Percentiles rank a stretch among this genome's conserved stretches.
phyloP scores from a whole-genome alignment of 2,329 filamentous ascomycete genomes.

The Geosmithia morbida region DNA sequence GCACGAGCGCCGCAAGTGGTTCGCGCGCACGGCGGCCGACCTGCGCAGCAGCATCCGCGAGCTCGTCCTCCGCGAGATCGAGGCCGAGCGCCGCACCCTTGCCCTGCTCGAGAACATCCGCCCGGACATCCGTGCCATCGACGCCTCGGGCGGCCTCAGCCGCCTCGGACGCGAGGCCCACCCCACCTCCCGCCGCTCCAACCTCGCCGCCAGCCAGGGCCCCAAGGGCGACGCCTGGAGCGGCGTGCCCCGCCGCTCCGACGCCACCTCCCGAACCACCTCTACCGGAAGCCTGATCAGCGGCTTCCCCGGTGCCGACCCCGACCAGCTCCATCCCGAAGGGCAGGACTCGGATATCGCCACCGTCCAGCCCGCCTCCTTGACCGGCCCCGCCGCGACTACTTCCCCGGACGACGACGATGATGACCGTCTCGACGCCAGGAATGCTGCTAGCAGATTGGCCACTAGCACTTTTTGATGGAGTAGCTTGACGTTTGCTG shows the following conservation, averaged over 20 bases:
- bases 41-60: slow-evolving; percentile 74
- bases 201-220: slow-evolving; percentile 76
- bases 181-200: slow-evolving; percentile 45
- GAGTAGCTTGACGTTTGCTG: neutral
- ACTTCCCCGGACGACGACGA: slow-evolving; percentile 67
- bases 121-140: slow-evolving; percentile 85
- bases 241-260: slow-evolving; percentile 71
- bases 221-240: slow-evolving; percentile 98
- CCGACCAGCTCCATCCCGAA: slow-evolving; percentile 14
- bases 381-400: slow-evolving; percentile 20
- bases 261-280: slow-evolving; percentile 64
- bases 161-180: slow-evolving; percentile 81
- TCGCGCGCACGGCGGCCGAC: slow-evolving; percentile 72
- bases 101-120: slow-evolving; percentile 88
- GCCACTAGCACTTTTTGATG: slow-evolving; percentile 80
- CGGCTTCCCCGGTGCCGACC: slow-evolving; percentile 47
- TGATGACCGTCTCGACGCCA: slow-evolving; percentile 85
- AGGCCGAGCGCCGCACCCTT: slow-evolving; percentile 82
- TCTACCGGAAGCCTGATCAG: slow-evolving; percentile 52
- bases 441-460: slow-evolving; percentile 86
- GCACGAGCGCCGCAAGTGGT: slow-evolving; percentile 83
- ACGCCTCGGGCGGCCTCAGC: slow-evolving; percentile 78
- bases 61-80: slow-evolving; percentile 88
- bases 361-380: slow-evolving; percentile 14
- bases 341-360: neutral